Base-by-base conservation (phyloP, 2,329 filamentous ascomycete genomes). In the Sarocladium oryzae region DNA sequence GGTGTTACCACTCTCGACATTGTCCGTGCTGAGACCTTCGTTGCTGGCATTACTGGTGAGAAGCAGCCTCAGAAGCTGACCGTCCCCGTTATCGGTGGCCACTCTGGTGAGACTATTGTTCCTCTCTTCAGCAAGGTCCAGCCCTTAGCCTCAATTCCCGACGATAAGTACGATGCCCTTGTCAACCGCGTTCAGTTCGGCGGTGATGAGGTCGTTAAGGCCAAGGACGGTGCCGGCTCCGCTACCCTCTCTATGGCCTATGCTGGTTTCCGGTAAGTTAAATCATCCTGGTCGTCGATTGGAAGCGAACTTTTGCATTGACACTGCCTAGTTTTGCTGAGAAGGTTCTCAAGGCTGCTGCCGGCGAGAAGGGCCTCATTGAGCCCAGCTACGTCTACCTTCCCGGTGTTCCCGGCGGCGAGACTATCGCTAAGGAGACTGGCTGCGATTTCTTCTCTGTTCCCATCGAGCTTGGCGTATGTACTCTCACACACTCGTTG, bases 1-100 rank as follows among this genome's bases (percentile, higher is more conserved):
- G 93, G 93, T 80, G 93, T 99, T 68, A 99, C 93, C 66, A 97
- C 93, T 48, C 86, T 99, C 62, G 93, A 99, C 72, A 91, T 99
- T 63, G 93, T 99, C 67, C 92, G 93, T 69, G 90, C 93, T 60
- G 90, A 96, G 81, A 96, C 91, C 58, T 99, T 99, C 69, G 88
- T 95, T 55, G 87, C 89, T 62, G 84, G 89, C 65, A 86, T 95
- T 64, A 80, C 80, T 56, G 90, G 91, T 72, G 84, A 88, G 74
- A 82, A 85, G 68, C 84, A 92, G 69, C 89, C 91, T 54, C 80
- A 86, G 63, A 86, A 91, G 70, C 81, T 90, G 60, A 88, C 77
- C 59, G 87, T 99, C 58, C 91, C 92, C 59, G 93, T 99, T 63
- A 83, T 99, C 66, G 93, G 93, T 66, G 93, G 93, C 56, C 93